Base-by-base conservation (phyloP, 75 land plant genomes). In the Azolla pinnata region DNA sequence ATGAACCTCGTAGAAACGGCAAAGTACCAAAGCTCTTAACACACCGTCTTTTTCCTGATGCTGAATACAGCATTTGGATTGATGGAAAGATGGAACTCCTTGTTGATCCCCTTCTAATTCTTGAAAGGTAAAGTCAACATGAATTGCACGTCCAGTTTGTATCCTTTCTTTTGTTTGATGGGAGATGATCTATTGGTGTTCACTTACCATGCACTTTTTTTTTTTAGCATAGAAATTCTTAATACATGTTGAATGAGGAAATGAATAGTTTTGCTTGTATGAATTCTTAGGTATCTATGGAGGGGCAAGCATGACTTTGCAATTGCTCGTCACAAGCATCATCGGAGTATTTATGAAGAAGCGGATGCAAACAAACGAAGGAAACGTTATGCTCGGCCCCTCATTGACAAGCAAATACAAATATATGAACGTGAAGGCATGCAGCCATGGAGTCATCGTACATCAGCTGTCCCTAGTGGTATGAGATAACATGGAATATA, bases 41-140 rank as follows among this genome's bases (percentile, higher is more conserved):
- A 50, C 97, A 88, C 54, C 71, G 97, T 65, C 61, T 92, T 29
- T 92, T 88, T 64, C 97, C 95, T n/a, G 67, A 82, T 57, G 90
- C 86, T 17, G 63, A 72, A 12, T 92, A 88, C 62, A 92, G 96
- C 57, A 85, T 92, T 59, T 92, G 97, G 97, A 79, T 92, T 61
- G 97, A 92, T 75, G 97, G 97, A 9, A 92, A 92, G 69, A 84
- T 92, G 97, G 97, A 92, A 75, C 81, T 92, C 29, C 72, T 83
- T 5, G 80, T 88, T 49, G 97, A 92, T 57, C 96, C 97, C 17
- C 72, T 92, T 70, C 89, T 92, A 47, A 80, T 92, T 44, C 73
- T 92, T 20, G 97, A 92, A 73, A 85, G 97, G 97, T 84, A 58
- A 30, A 56, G 31, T 23, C 40, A 45, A 31, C 27, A 10, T 72